Percentiles rank a stretch among this genome's conserved stretches.
Evolutionary conservation across 1,139 yeast genomes (phyloP).

Genomic region (Candida gigantensis): DNA sequence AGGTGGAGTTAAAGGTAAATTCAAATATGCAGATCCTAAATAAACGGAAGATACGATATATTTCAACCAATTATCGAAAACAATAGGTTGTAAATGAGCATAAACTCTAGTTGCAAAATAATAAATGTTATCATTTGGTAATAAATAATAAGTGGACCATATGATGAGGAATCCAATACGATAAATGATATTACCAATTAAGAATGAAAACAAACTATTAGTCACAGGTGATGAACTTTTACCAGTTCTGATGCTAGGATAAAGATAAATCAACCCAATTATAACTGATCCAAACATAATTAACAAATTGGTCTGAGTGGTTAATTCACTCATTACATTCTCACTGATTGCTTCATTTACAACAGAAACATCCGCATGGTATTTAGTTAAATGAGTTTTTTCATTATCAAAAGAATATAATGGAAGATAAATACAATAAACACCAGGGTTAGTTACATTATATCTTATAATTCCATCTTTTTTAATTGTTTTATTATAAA

Average conservation of each 20-base stretch:
- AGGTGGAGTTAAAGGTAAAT: conserved; percentile 7
- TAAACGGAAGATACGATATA: conserved; percentile 10
- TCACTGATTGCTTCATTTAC: conserved; percentile 13
- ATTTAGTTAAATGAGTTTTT: conserved; percentile 11
- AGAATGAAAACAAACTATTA: conserved; percentile 6
- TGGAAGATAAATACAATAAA: conserved; percentile 17
- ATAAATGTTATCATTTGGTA: conserved; percentile 11
- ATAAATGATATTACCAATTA: conserved; percentile 8
- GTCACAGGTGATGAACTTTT: conserved; percentile 8
- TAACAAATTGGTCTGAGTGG: conserved; percentile 10
- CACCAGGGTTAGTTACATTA: conserved; percentile 11
- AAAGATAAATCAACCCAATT: conserved; percentile 9
- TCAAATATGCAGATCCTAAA: conserved; percentile 13
- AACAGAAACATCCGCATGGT: conserved; percentile 10
- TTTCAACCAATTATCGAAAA: conserved; percentile 13
- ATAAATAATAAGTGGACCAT: conserved; percentile 8
- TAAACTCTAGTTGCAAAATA: conserved; percentile 8
- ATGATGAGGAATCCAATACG: conserved; percentile 7
- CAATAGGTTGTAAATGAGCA: conserved; percentile 8
- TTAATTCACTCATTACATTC: conserved; percentile 11
- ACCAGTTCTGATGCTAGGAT: conserved; percentile 8
- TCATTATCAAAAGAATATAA: conserved; percentile 11
- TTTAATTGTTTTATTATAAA: conserved; percentile 8
- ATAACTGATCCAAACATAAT: conserved; percentile 11
- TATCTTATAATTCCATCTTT: conserved; percentile 8